A percentile compares a stretch with the other conserved stretches of the same genome.
phyloP scores from a whole-genome alignment of 2,329 filamentous ascomycete species.

The Sporothrix dimorphospora region DNA sequence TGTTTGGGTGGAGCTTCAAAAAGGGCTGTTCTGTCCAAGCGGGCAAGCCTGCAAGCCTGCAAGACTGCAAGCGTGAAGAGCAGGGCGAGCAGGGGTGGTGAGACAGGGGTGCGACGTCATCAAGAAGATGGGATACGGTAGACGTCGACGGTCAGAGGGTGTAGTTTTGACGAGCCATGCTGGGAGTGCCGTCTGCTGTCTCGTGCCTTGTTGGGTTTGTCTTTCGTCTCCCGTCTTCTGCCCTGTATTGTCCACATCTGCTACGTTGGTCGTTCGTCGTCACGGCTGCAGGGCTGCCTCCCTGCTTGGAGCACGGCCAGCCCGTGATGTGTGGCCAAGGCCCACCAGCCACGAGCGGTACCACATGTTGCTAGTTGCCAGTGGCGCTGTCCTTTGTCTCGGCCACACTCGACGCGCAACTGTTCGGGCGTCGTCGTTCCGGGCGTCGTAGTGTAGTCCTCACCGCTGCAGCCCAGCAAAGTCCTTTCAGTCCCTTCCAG shows the following conservation, averaged over 20 bases:
- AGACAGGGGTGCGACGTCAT: constrained; percentile 27
- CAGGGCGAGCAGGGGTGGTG: constrained; percentile 24
- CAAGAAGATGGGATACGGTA: background rate
- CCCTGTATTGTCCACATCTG: background rate
- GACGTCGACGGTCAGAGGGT: background rate
- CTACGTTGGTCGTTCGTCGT: background rate
- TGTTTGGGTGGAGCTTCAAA: constrained; percentile 15
- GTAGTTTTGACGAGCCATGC: background rate
- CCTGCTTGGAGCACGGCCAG: background rate
- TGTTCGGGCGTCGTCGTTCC: background rate
- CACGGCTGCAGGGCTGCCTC: constrained; percentile 19
- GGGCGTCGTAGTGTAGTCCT: background rate
- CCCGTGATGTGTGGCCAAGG: constrained; percentile 5
- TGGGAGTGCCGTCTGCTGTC: background rate
- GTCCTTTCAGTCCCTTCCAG: background rate
- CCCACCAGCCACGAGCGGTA: constrained; percentile 10
- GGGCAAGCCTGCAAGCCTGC: background rate
- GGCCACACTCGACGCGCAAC: constrained; percentile 23
- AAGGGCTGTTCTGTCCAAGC: background rate
- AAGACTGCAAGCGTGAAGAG: background rate
- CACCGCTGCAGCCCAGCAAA: too few species aligned
- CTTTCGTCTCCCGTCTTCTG: background rate
- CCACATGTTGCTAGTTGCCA: background rate
- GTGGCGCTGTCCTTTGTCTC: background rate
- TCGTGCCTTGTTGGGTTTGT: background rate